Base-by-base conservation (phyloP, 495 filamentous ascomycete species). In the Aspergillus sclerotioniger region DNA sequence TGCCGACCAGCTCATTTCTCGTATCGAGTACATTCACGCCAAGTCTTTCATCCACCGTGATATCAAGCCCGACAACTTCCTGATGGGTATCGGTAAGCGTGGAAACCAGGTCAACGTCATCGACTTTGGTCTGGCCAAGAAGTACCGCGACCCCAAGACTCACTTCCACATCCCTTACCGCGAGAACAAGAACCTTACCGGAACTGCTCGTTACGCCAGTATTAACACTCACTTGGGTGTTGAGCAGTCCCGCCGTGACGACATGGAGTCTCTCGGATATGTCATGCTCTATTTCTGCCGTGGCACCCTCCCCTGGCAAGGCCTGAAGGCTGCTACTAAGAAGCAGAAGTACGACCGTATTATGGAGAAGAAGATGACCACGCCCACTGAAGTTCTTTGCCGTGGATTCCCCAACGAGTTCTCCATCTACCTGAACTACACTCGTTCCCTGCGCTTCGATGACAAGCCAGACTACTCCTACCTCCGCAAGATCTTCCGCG, bases 331-430 rank as follows among this genome's bases (percentile, higher is more conserved):
- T 81, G 95, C 95, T 64, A 99, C 95, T 53, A 98, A 99, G 86
- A 98, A 99, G 87, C 94, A 99, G 82, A 99, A 98, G 78, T 98
- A 99, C 69, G 95, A 99, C 77, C 87, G 95, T 52, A 99, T 99
- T 77, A 99, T 98, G 95, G 95, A 99, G 83, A 99, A 99, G 87
- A 99, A 99, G 89, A 98, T 99, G 95, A 99, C 94, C 9, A 99
- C 95, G 6, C 94, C 95, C 16, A 99, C 95, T 64, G 95, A 99
- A 69, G 94, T 98, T 41, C 90, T 99, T 28, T 99, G 95, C 86
- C 91, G 94, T 72, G 94, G 92, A 54, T 98, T 99, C 80, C 95
- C 95, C 64, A 98, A 99, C 71, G 95, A 98, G 79, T 99, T 99
- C 71, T 93, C 95, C 77, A 98, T 97, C 75, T 99, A 99, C 75